Evolutionary conservation across 164 flowering plant species (phyloP).

Genomic region (Platanus orientalis): DNA sequence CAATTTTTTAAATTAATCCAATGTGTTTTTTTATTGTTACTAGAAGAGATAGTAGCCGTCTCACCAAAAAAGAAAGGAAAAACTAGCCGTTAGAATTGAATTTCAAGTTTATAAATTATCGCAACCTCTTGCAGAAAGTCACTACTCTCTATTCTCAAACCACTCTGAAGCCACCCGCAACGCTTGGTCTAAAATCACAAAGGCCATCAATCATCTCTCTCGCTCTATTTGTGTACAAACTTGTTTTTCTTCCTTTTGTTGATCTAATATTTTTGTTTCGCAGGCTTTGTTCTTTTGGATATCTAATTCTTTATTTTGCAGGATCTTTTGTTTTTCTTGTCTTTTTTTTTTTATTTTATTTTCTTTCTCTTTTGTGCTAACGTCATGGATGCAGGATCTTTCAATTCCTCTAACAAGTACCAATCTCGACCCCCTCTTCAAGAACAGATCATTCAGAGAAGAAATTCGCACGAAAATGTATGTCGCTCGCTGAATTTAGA

Average conservation of each 20-base stretch:
- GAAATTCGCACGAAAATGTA: neutral
- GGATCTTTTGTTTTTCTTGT: neutral
- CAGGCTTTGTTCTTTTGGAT: neutral
- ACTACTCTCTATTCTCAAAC: too few species aligned
- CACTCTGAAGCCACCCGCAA: neutral
- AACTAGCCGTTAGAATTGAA: too few species aligned
- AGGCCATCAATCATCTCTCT: neutral
- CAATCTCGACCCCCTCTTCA: conserved; percentile 1
- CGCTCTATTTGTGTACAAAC: too few species aligned
- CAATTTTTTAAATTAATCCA: too few species aligned
- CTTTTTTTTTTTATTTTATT: neutral
- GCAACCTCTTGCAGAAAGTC: too few species aligned
- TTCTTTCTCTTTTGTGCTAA: neutral
- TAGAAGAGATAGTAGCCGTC: too few species aligned
- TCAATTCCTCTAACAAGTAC: neutral
- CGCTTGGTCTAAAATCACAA: neutral
- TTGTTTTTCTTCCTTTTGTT: neutral
- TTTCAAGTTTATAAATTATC: too few species aligned
- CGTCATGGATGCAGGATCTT: neutral
- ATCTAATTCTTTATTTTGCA: neutral
- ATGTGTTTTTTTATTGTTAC: too few species aligned
- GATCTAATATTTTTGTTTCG: neutral
- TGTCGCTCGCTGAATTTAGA: neutral
- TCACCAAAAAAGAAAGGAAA: too few species aligned
- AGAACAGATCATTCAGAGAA: neutral